These are phyloP conservation scores for Amphicarpaea edgeworthii DNA, from an alignment of 306 rosid genomes.

Conservation along the genomic window DNA sequence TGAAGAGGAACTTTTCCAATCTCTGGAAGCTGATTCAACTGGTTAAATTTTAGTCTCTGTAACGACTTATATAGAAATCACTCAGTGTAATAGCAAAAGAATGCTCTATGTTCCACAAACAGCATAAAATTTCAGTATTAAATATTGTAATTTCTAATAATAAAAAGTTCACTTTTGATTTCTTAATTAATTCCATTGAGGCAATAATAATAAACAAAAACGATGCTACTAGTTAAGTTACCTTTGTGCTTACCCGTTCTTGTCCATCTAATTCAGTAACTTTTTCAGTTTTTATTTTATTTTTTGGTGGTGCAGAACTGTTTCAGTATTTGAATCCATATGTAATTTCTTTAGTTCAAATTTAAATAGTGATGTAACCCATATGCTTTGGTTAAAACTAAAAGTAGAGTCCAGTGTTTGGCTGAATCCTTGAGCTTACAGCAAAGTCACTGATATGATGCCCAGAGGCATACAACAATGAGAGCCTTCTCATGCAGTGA, in stretches of 20 bases:
- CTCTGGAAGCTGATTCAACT: not conserved
- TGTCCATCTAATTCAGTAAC: slow-evolving; percentile 14
- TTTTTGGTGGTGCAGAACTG: not conserved
- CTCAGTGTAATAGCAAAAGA: not conserved
- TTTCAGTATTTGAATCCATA: not conserved
- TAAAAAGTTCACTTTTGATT: not conserved
- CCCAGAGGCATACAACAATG: slow-evolving; percentile 1
- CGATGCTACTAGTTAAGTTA: not conserved
- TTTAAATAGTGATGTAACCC: not conserved
- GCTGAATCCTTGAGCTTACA: slow-evolving; percentile 23
- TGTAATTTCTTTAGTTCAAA: slow-evolving; percentile 23
- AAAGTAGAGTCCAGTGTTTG: slow-evolving; percentile 20
- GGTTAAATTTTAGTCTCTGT: not conserved
- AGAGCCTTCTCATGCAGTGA: slow-evolving; percentile 28
- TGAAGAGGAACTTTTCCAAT: not conserved
- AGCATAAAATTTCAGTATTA: not conserved
- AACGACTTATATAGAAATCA: no score
- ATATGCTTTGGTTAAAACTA: not conserved
- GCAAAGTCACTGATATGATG: slow-evolving; percentile 1
- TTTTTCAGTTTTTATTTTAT: not conserved
- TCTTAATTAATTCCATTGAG: not conserved
- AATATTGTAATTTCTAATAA: not conserved
- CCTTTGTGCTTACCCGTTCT: not conserved
- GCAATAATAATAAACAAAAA: not conserved
- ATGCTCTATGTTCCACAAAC: slow-evolving; percentile 1